Evolutionary conservation across 2,329 filamentous ascomycete species (phyloP), one percentile per base, ranked within the genome.

Genomic region (Microcera coccophila): DNA sequence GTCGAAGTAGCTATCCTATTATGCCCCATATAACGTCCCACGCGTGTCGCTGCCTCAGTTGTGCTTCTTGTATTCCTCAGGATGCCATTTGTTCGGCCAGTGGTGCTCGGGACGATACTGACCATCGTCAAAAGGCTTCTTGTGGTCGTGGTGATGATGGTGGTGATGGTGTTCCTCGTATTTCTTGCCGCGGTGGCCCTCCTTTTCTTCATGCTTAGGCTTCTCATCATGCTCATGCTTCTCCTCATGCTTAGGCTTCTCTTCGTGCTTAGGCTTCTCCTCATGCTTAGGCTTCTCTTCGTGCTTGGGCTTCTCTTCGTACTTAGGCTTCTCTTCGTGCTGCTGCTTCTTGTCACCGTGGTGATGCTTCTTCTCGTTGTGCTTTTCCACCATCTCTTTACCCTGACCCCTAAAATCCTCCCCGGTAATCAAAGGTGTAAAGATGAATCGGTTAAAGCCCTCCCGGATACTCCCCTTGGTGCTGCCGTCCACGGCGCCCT

Each of bases 401-500:
- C 22, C 48, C 32, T 52, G 41, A 26, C 48, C 49, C 52, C 56
- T 53, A 20, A 62, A 62, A 39, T 61, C 44, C 19, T 62, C 53
- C 3, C 57, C 60, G 2, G 55, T 59, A 38, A 62, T 57, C 44
- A 53, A 40, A 14, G 60, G 60, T 10, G 57, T 61, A 31, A 39
- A 53, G 17, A 49, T 47, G 41, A 61, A 62, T 39, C 43, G 48
- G 29, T 32, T 29, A 22, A 62, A 62, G 2, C 56, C 58, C 39
- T 52, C 49, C 29, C 58, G 54, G 22, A 62, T 44, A 41, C 54
- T 58, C 22, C 50, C 50, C 29, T 52, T 50, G 37, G 59, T 62
- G 36, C 45, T 52, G 18, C 60, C 60, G 16, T 61, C 57, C 3
- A 50, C 36, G n/a, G 60, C 54, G 19, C 60, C 60, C 44, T 62